Evolutionary conservation across 441 rosid genomes (phyloP).

Genomic region (Erodium moschatum): DNA sequence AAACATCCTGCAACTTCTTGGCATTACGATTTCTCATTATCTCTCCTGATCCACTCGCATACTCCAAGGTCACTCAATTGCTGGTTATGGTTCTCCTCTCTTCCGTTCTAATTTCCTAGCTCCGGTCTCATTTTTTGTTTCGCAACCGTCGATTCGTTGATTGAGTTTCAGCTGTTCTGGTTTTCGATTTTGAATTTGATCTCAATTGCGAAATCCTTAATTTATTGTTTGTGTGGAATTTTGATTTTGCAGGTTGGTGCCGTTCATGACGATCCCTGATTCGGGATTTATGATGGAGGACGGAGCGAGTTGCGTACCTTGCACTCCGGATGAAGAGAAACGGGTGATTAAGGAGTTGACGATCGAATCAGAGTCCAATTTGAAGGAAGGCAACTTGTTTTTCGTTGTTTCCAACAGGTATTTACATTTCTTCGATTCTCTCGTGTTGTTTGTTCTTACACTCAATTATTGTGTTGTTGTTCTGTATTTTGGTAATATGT

Average conservation of each 20-base stretch:
- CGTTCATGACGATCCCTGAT: constrained; percentile 43
- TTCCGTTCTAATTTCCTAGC: background rate
- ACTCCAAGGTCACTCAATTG: background rate
- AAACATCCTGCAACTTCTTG: background rate
- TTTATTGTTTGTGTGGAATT: no score
- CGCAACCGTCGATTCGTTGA: background rate
- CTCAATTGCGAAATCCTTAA: background rate
- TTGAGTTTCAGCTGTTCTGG: no score
- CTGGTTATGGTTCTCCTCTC: background rate
- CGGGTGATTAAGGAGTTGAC: constrained; percentile 46
- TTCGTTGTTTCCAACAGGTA: constrained; percentile 67
- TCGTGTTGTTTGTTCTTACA: background rate
- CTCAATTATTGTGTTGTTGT: background rate
- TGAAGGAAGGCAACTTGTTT: constrained; percentile 66
- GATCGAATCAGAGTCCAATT: constrained; percentile 42
- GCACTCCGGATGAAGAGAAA: constrained; percentile 56
- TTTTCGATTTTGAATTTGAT: background rate
- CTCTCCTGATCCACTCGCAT: background rate
- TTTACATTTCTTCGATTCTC: background rate
- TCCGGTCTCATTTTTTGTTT: background rate
- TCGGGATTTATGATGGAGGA: constrained; percentile 43
- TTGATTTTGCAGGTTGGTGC: background rate
- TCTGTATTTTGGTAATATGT: background rate
- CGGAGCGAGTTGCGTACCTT: constrained; percentile 41
- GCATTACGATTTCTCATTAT: background rate